Evolutionary conservation across 2,329 filamentous ascomycete genomes (phyloP).

Genomic region (Parafenestella ontariensis): DNA sequence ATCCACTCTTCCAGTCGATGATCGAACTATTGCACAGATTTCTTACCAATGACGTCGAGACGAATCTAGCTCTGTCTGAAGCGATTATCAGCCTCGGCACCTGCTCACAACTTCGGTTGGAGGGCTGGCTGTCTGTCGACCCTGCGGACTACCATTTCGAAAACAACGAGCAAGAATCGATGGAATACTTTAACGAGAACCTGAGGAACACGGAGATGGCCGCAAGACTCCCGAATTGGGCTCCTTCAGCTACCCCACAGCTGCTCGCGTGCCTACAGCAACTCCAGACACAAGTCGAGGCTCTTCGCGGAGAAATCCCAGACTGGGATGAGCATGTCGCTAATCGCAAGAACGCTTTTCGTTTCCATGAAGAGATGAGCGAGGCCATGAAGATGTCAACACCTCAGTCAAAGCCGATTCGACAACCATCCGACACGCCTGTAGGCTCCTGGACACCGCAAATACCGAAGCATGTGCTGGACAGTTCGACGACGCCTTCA

Average conservation of each 20-base stretch:
- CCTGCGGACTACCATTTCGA: conserved; percentile 58
- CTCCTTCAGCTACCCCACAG: conserved; percentile 45
- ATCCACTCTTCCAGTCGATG: conserved; percentile 61
- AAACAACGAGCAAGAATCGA: conserved; percentile 27
- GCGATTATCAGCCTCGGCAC: conserved; percentile 80
- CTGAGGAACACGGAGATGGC: conserved; percentile 45
- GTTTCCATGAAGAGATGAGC: conserved; percentile 54
- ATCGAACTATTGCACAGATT: conserved; percentile 75
- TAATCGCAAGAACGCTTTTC: conserved; percentile 59
- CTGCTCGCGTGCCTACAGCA: conserved; percentile 52
- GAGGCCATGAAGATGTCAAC: conserved; percentile 47
- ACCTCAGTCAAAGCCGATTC: conserved; percentile 32
- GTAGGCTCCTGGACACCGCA: conserved; percentile 46
- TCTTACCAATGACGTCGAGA: conserved; percentile 88
- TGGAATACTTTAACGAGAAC: conserved; percentile 36
- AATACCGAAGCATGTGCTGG: conserved; percentile 44
- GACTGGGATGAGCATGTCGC: conserved; percentile 58
- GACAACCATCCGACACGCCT: conserved; percentile 35
- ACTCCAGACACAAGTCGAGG: conserved; percentile 52
- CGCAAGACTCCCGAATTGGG: conserved; percentile 47
- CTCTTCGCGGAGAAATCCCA: conserved; percentile 52
- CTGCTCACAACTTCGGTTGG: conserved; percentile 83
- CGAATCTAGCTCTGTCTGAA: conserved; percentile 87
- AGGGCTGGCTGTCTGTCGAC: conserved; percentile 87
- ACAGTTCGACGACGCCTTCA: conserved; percentile 40